Conservation (phyloP, 768 basidiomycete genomes). For the Tulasnella sp. region DNA sequence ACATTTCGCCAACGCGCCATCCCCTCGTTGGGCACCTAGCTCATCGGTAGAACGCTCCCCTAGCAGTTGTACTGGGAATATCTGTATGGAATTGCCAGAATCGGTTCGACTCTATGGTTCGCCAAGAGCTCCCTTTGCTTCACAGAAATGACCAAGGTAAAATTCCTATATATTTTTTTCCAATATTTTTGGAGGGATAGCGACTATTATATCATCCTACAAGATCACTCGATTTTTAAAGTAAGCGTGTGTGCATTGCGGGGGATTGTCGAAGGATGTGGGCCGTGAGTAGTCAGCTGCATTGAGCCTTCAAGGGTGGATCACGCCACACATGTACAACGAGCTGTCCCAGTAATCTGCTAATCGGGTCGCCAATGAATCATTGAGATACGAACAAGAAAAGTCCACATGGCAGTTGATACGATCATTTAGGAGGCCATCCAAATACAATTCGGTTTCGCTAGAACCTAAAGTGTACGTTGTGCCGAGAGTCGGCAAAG, state of each 20-base stretch:
- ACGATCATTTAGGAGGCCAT: not conserved
- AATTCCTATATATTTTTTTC: no score
- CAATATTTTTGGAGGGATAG: no score
- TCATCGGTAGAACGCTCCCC: not conserved
- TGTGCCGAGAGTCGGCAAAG: not conserved
- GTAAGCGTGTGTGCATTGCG: no score
- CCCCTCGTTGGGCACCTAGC: not conserved
- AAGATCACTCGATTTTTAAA: no score
- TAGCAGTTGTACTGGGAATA: not conserved
- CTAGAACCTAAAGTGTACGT: not conserved
- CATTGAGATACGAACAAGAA: not conserved
- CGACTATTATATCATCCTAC: no score
- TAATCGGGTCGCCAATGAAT: no score
- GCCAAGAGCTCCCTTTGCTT: not conserved
- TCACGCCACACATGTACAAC: no score
- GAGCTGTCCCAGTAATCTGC: no score
- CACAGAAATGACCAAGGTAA: not conserved
- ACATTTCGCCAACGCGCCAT: no score
- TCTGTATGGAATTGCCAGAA: not conserved
- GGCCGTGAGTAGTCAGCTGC: not conserved
- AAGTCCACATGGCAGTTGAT: not conserved
- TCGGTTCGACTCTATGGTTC: constrained; percentile 1
- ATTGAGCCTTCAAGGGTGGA: not conserved
- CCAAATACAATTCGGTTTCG: not conserved
- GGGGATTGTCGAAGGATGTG: no score